Evolutionary conservation across 2,329 filamentous ascomycete genomes (phyloP), one percentile per base, ranked within the genome.

Genomic region (Talaromyces sp.): DNA sequence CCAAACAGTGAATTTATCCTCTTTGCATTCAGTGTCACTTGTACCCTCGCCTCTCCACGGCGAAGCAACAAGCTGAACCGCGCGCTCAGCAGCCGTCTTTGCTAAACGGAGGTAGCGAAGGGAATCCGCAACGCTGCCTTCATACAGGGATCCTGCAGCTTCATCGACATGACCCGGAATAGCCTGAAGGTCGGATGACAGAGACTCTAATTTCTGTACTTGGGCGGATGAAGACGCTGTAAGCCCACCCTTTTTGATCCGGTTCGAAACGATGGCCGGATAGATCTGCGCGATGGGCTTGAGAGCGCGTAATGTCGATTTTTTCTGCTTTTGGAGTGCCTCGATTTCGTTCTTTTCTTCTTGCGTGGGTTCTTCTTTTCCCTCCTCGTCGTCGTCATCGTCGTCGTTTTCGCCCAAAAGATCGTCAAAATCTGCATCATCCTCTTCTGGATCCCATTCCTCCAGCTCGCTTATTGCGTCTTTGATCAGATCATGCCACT

Each of bases 401-500:
- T 61, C 62, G 19, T 68, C 65, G 19, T 74, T 70, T 36, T 73
- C 72, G 22, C 67, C 71, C 39, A 75, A 63, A 44, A 73, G 58
- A n/a, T 75, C 72, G 57, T 77, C 74, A 55, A 78, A 76, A 54
- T 57, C 60, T 3, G 85, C 84, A 0, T 84, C 82, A 10, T 85
- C 83, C 68, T 92, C 89, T 68, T 92, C 89, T 1, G 92, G 89
- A 22, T 88, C 86, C 92, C 93, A 97, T 68, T 93, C 91, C 72
- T 92, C 91, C 65, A 97, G 75, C 77, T 97, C 93, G 64, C 90
- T 85, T 67, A 96, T 84, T 0, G 92, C 89, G 77, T 97, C 93
- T 67, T 90, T 85, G 27, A 97, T 78, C 2, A 89, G 85, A 60
- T 90, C 90, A 47, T 86, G 81, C 75, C 88, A 91, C 72, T 92